These are phyloP conservation scores for Cyclospora cayetanensis DNA, from an alignment of 169 alveolate genomes.

Conservation along the genomic window DNA sequence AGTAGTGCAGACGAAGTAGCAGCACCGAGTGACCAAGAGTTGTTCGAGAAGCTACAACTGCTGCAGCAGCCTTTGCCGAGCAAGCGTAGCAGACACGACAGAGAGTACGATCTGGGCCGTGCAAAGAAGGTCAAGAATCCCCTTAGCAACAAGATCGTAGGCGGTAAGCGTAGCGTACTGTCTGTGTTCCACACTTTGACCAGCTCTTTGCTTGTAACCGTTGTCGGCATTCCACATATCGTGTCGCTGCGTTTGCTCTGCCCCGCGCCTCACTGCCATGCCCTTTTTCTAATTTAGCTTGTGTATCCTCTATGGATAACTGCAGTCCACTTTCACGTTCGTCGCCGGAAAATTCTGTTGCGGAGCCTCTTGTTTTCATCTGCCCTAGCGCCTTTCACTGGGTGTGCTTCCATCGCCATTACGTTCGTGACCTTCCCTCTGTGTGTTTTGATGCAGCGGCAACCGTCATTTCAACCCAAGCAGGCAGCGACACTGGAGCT, in stretches of 20 bases:
- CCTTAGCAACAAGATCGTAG: not conserved
- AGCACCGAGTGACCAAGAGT: not conserved
- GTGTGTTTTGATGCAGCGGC: not conserved
- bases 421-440: too few species aligned
- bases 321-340: too few species aligned
- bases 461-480: not conserved
- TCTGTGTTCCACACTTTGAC: not conserved
- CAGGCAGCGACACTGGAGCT: not conserved
- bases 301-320: too few species aligned
- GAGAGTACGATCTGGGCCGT: constrained; percentile 78
- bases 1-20: not conserved
- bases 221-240: too few species aligned
- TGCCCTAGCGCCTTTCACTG: too few species aligned
- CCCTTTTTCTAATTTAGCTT: too few species aligned
- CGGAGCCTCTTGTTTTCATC: too few species aligned
- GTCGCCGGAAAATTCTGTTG: too few species aligned
- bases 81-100: constrained; percentile 75
- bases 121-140: constrained; percentile 50
- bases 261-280: too few species aligned
- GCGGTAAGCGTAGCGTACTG: constrained; percentile 40
- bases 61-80: constrained; percentile 68
- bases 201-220: too few species aligned
- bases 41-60: constrained; percentile 61
- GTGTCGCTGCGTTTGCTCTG: too few species aligned
- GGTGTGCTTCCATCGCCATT: too few species aligned